These are phyloP conservation scores for Friedmanniomyces endolithicus DNA, from an alignment of 495 filamentous ascomycete species.

Conservation along the genomic window DNA sequence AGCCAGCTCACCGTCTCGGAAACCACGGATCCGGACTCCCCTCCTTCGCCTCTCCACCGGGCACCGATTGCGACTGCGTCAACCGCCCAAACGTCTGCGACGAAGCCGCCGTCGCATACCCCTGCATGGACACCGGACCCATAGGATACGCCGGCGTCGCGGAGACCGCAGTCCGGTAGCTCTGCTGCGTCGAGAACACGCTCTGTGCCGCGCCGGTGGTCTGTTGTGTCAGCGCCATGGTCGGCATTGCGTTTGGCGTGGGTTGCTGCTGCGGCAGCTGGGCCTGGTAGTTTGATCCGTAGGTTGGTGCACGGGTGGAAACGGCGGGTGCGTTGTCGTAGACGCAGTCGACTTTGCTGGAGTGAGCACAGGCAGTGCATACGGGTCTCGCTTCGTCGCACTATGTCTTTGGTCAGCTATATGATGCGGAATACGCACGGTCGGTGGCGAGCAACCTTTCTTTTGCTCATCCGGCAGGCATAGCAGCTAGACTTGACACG, in stretches of 20 bases:
- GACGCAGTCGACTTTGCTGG: background rate
- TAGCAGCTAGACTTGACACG: slow-evolving; percentile 10
- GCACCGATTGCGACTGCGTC: background rate
- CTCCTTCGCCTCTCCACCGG: background rate
- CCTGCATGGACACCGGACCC: background rate
- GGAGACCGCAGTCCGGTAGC: background rate
- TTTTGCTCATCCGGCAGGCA: slow-evolving; percentile 7
- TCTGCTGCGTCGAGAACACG: background rate
- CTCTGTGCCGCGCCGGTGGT: background rate
- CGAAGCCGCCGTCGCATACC: background rate
- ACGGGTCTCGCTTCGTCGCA: slow-evolving; percentile 7
- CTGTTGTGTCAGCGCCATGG: background rate
- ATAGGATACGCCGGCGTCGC: background rate
- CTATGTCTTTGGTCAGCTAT: background rate
- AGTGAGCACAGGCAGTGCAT: slow-evolving; percentile 1
- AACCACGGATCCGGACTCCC: slow-evolving; percentile 11
- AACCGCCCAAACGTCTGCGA: background rate
- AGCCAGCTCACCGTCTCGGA: slow-evolving; percentile 2
- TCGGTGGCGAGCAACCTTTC: slow-evolving; percentile 4
- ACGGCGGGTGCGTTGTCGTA: slow-evolving; percentile 2
- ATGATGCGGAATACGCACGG: background rate
- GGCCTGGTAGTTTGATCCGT: background rate
- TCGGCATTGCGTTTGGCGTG: background rate
- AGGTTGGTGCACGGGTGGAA: background rate
- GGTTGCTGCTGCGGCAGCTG: background rate